Evolutionary conservation across 345 rosid genomes (phyloP), one percentile per base, ranked within the genome.

Genomic region (Iberis pinnata): DNA sequence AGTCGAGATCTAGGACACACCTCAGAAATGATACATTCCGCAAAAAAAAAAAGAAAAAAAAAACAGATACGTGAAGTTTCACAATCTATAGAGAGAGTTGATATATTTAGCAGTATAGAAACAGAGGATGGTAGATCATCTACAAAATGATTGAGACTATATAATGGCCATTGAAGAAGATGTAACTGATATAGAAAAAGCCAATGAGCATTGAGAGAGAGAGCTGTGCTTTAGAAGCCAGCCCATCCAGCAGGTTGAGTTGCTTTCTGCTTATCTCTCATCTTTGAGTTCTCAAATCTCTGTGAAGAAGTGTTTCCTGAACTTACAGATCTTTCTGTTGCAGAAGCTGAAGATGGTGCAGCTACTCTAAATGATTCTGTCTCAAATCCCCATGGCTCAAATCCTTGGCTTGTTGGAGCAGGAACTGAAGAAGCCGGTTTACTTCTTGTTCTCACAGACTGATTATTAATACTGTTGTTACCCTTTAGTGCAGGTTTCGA

Each of bases 231-330:
- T 73, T 77, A 93, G 74, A 93, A 93, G 68, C 95, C 99, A 65
- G 95, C 90, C 97, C 97, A 88, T 56, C 99, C 99, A 29, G 95
- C 82, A 41, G 99, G 99, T 55, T 81, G 95, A 63, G 73, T 51
- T 50, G 82, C 43, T 43, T 86, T 45, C 70, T 69, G 76, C 58
- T 66, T 72, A 43, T 78, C 88, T 57, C 50, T 60, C 37, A 46
- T 53, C 56, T 73, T 87, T 19, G 80, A 49, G 58, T 65, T 78
- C 3, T 73, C 75, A 35, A 48, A 43, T 38, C 69, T 69, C 73
- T 43, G 75, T 16, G 86, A 68, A 55, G 86, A 68, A 55, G 45
- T 64, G 67, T 69, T 80, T 38, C 78, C 90, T 61, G 72, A 48
- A 15, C 79, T 84, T 56, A 66, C 60, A 9, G 77, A 56, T 41